A percentile compares a stretch with the other conserved stretches of the same genome.
phyloP scores from a whole-genome alignment of 176 grass and related monocot species.

The Pontederia paniculata region DNA sequence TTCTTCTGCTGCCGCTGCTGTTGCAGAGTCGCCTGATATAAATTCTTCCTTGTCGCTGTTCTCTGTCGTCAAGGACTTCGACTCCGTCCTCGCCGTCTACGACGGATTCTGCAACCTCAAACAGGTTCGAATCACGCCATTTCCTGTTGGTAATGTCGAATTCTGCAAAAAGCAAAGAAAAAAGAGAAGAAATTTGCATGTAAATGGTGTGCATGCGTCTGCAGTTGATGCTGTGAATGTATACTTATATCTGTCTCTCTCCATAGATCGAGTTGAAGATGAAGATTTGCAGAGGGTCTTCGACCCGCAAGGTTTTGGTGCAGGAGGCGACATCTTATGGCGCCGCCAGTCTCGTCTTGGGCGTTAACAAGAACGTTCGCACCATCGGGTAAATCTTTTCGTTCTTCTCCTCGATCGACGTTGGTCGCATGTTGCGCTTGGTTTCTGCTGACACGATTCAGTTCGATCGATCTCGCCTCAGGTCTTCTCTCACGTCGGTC shows the following conservation, averaged over 20 bases:
- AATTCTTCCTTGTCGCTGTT: background rate
- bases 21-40: no score
- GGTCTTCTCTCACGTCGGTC: conserved; percentile 41
- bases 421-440: no score
- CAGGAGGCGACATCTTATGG: conserved; percentile 39
- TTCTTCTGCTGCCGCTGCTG: no score
- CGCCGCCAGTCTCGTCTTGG: conserved; percentile 45
- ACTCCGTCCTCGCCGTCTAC: conserved; percentile 69
- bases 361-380: conserved; percentile 34
- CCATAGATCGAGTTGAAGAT: conserved; percentile 77
- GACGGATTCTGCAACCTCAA: conserved; percentile 97
- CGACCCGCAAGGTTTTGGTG: conserved; percentile 55
- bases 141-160: no score
- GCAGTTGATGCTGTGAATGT: background rate
- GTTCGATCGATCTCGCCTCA: background rate
- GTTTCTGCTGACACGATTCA: background rate
- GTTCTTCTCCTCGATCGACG: background rate
- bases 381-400: conserved; percentile 41
- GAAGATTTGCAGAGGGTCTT: conserved; percentile 57
- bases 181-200: no score
- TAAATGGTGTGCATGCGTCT: background rate
- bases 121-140: conserved; percentile 32
- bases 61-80: conserved; percentile 18
- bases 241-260: background rate
- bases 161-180: no score